Percentiles rank a stretch among this genome's conserved stretches.
Evolutionary conservation across 768 basidiomycete genomes (phyloP).

Genomic region (Phlegmacium glaucopus): DNA sequence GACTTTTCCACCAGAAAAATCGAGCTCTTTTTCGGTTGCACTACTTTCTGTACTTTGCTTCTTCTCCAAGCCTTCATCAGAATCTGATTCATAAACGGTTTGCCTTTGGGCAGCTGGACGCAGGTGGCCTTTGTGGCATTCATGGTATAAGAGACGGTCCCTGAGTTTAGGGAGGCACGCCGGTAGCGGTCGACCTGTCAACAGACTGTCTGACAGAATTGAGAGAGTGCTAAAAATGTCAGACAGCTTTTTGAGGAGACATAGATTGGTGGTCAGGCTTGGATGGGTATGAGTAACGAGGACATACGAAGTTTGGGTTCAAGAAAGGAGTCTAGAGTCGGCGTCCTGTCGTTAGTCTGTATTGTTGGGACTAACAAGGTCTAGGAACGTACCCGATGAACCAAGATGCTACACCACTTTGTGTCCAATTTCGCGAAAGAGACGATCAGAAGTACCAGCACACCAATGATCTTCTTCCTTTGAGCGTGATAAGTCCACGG

Average conservation of each 20-base stretch:
- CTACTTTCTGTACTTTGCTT: conserved; percentile 2
- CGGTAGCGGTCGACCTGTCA: conserved; percentile 32
- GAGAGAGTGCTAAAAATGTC: conserved; percentile 41
- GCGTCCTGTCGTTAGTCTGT: background rate
- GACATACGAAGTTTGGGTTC: conserved; percentile 41
- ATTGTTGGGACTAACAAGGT: background rate
- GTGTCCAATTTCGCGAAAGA: conserved; percentile 38
- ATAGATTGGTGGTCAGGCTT: background rate
- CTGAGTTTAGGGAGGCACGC: conserved; percentile 36
- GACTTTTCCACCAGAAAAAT: conserved; percentile 23
- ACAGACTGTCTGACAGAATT: conserved; percentile 35
- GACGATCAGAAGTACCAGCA: conserved; percentile 33
- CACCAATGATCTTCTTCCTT: conserved; percentile 29
- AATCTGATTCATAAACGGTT: background rate
- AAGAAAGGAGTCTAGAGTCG: conserved; percentile 41
- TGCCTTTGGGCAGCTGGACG: conserved; percentile 21
- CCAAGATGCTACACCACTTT: conserved; percentile 41
- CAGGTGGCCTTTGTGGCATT: conserved; percentile 9
- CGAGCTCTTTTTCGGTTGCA: conserved; percentile 11
- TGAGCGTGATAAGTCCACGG: background rate
- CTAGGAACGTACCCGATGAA: conserved; percentile 32
- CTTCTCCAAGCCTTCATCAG: background rate
- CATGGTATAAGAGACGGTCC: conserved; percentile 43
- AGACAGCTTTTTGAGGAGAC: conserved; percentile 27
- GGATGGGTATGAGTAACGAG: background rate